A percentile compares a stretch with the other conserved stretches of the same genome.
Evolutionary conservation across 2,329 filamentous ascomycete genomes (phyloP).

Genomic region (Coccinonectria pachysandricola): DNA sequence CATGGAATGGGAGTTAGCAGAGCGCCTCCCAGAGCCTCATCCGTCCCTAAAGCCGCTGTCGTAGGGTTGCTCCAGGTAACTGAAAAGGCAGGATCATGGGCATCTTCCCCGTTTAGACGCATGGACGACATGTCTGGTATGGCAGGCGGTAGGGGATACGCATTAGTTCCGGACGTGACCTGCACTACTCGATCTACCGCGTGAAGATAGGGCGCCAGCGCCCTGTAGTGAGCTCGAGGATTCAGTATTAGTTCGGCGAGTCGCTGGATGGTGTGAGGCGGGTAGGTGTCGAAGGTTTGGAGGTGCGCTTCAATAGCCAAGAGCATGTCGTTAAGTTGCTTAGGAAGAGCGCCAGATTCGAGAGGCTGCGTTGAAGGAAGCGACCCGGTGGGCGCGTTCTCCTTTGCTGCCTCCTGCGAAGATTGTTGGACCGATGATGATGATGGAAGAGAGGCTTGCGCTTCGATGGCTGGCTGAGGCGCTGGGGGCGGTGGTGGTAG

Average conservation of each 20-base stretch:
- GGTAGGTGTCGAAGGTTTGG: constrained; percentile 58
- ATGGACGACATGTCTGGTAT: constrained; percentile 48
- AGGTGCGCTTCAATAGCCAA: constrained; percentile 52
- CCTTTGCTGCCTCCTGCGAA: constrained; percentile 55
- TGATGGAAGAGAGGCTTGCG: constrained; percentile 33
- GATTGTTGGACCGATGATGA: constrained; percentile 33
- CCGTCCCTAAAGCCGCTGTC: constrained; percentile 55
- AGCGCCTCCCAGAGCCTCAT: constrained; percentile 83
- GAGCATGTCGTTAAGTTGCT: constrained; percentile 53
- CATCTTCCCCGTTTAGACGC: constrained; percentile 52
- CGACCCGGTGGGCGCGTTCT: constrained; percentile 45
- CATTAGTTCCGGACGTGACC: constrained; percentile 70
- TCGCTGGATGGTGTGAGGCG: constrained; percentile 88
- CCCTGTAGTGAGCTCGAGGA: constrained; percentile 70
- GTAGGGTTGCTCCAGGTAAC: constrained; percentile 39
- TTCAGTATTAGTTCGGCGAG: constrained; percentile 74
- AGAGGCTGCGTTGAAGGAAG: constrained; percentile 22
- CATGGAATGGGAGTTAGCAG: constrained; percentile 90
- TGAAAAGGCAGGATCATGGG: constrained; percentile 24
- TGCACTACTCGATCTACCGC: constrained; percentile 84
- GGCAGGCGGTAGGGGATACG: constrained; percentile 71
- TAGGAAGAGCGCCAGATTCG: constrained; percentile 45
- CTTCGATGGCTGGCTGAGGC: constrained; percentile 30
- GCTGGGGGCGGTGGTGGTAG: constrained; percentile 35
- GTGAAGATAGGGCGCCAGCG: constrained; percentile 74